phyloP scores from a whole-genome alignment of 2,329 filamentous ascomycete species.

The Penicillium crustosum region DNA sequence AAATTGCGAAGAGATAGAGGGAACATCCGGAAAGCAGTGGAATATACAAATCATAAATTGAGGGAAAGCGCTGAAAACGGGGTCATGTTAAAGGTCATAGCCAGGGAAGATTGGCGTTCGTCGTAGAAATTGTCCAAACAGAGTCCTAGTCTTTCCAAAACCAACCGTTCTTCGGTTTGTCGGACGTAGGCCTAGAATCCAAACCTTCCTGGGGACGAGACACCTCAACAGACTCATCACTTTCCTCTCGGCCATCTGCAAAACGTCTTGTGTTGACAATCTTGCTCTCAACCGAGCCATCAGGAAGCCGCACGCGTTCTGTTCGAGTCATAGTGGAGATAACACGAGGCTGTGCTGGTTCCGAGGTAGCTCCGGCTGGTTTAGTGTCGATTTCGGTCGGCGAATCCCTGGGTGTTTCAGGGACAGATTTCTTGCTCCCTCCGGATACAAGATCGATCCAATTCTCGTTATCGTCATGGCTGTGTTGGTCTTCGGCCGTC shows the following conservation, averaged over 20 bases:
- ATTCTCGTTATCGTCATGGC: constrained; percentile 22
- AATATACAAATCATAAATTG: background rate
- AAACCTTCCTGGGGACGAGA: constrained; percentile 23
- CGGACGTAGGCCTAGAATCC: constrained; percentile 9
- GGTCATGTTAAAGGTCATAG: background rate
- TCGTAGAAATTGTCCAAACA: background rate
- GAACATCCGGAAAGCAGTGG: background rate
- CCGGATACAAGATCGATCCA: constrained; percentile 33
- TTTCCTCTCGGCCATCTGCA: constrained; percentile 61
- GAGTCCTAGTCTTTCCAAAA: constrained; percentile 38
- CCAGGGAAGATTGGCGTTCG: constrained; percentile 1
- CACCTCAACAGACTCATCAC: constrained; percentile 53
- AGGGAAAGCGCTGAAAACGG: background rate
- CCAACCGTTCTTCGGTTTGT: constrained; percentile 32
- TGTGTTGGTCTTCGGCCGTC: constrained; percentile 12
- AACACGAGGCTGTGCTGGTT: constrained; percentile 33
- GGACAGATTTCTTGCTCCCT: constrained; percentile 25
- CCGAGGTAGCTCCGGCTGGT: constrained; percentile 3
- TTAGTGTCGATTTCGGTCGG: background rate
- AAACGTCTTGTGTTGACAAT: constrained; percentile 59
- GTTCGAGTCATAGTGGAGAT: constrained; percentile 60
- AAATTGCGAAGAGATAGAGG: background rate
- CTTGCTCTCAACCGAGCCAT: constrained; percentile 60
- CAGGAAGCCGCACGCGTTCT: constrained; percentile 54
- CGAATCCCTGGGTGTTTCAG: constrained; percentile 17